phyloP scores from a whole-genome alignment of 306 rosid genomes.

The Trichosanthes truncata region DNA sequence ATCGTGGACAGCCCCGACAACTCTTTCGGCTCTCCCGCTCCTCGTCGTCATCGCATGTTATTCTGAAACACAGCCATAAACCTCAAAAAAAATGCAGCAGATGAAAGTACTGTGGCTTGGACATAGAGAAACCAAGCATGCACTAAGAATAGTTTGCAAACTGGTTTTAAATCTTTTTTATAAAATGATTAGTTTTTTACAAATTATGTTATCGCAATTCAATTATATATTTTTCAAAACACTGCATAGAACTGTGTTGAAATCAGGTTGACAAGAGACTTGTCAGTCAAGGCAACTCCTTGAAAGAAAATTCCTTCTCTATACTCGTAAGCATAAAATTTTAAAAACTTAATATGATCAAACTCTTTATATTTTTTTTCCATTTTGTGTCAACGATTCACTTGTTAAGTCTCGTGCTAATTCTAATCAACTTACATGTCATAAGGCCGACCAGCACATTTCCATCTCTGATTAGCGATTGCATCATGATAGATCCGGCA shows the following conservation, averaged over 20 bases:
- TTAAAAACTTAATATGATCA: no score
- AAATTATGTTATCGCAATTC: not conserved
- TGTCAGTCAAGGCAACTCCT: not conserved
- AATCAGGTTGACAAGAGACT: not conserved
- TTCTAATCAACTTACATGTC: conserved; percentile 15
- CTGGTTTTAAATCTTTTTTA: no score
- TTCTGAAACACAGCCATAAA: conserved; percentile 16
- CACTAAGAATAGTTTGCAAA: not conserved
- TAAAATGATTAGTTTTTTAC: not conserved
- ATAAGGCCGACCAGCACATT: conserved; percentile 22
- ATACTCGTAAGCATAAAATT: not conserved
- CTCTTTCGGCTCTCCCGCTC: conserved; percentile 25
- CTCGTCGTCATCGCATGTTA: conserved; percentile 24
- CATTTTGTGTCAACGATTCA: not conserved
- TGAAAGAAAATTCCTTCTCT: not conserved
- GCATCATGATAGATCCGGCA: conserved; percentile 28
- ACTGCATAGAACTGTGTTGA: not conserved
- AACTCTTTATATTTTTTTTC: not conserved
- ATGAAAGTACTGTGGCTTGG: not conserved
- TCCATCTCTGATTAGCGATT: conserved; percentile 16
- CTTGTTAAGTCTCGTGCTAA: not conserved
- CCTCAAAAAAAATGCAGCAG: not conserved
- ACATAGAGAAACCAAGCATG: not conserved
- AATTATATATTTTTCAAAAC: no score
- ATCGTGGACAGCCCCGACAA: conserved; percentile 27